phyloP scores from a whole-genome alignment of 2,329 filamentous ascomycete species.

The Aciculosporium take region DNA sequence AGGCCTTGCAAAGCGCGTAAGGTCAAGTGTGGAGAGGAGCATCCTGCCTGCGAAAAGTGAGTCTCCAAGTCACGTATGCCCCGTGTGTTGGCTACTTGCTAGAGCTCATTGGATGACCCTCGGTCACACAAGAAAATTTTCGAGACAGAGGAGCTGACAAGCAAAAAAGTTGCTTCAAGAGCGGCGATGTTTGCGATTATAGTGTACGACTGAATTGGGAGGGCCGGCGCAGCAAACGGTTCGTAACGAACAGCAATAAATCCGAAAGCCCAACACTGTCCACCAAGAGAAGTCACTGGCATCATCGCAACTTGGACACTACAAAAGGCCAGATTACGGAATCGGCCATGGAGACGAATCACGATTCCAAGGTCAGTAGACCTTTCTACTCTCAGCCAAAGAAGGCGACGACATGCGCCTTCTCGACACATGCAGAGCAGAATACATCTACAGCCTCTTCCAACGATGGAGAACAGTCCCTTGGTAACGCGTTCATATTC shows the following conservation, averaged over 20 bases:
- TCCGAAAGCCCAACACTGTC: not conserved
- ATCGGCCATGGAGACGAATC: not conserved
- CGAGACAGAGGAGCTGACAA: not conserved
- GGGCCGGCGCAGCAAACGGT: conserved; percentile 32
- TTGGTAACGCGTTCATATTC: not conserved
- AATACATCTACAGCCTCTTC: not conserved
- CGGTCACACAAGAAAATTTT: not conserved
- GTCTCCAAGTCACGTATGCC: conserved; percentile 3
- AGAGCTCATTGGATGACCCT: not conserved
- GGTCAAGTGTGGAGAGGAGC: conserved; percentile 65
- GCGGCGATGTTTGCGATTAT: conserved; percentile 65
- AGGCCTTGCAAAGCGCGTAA: conserved; percentile 65
- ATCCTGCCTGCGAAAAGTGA: conserved; percentile 54
- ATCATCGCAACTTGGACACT: not conserved
- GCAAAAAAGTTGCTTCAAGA: conserved; percentile 43
- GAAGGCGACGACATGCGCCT: not conserved
- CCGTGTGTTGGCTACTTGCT: not conserved
- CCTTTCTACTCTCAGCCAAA: not conserved
- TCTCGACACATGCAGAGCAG: not conserved
- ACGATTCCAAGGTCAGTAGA: not conserved
- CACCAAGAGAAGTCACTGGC: not conserved
- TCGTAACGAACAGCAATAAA: not conserved
- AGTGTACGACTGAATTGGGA: conserved; percentile 72
- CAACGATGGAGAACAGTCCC: not conserved
- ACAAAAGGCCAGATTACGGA: not conserved